A percentile compares a stretch with the other conserved stretches of the same genome.
Evolutionary conservation across 495 filamentous ascomycete genomes (phyloP).

Genomic region (Aspergillus conjunctus): DNA sequence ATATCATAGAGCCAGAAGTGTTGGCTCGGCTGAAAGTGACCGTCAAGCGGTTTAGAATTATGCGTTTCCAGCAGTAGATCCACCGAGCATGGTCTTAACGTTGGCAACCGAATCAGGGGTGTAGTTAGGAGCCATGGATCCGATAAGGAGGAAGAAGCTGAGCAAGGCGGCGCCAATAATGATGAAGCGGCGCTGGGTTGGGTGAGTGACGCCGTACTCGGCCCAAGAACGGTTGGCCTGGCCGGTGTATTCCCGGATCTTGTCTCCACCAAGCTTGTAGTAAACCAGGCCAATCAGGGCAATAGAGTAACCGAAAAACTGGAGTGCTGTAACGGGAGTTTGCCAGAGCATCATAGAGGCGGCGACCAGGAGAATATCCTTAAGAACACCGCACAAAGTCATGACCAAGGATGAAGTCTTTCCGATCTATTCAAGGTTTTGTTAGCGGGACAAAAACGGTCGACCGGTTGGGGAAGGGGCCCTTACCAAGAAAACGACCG

Average conservation of each 20-base stretch:
- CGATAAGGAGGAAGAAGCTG: slow-evolving; percentile 69
- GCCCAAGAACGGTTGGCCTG: slow-evolving; percentile 75
- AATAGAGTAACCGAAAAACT: slow-evolving; percentile 94
- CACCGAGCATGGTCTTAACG: slow-evolving; percentile 48
- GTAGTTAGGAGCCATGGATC: slow-evolving; percentile 56
- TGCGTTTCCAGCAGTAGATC: slow-evolving; percentile 41
- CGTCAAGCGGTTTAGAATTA: slow-evolving; percentile 23
- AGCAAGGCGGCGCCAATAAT: slow-evolving; percentile 63
- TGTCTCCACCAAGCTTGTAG: slow-evolving; percentile 93
- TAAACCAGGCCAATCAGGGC: slow-evolving; percentile 89
- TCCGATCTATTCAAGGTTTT: slow-evolving; percentile 68
- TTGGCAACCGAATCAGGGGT: slow-evolving; percentile 41
- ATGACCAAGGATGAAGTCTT: slow-evolving; percentile 95
- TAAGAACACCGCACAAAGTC: slow-evolving; percentile 96
- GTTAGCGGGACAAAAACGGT: slow-evolving; percentile 1
- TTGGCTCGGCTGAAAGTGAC: not conserved
- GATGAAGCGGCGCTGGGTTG: slow-evolving; percentile 73
- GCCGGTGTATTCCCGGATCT: slow-evolving; percentile 74
- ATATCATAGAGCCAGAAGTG: not conserved
- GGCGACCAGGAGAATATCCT: slow-evolving; percentile 92
- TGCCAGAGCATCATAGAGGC: slow-evolving; percentile 90
- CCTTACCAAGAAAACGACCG: slow-evolving; percentile 92
- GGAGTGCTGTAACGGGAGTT: slow-evolving; percentile 76
- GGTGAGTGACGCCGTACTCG: slow-evolving; percentile 77
- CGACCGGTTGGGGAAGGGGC: not conserved